Conservation (phyloP, 225 moss, liverwort and hornwort species). For the Lunularia cruciata region DNA sequence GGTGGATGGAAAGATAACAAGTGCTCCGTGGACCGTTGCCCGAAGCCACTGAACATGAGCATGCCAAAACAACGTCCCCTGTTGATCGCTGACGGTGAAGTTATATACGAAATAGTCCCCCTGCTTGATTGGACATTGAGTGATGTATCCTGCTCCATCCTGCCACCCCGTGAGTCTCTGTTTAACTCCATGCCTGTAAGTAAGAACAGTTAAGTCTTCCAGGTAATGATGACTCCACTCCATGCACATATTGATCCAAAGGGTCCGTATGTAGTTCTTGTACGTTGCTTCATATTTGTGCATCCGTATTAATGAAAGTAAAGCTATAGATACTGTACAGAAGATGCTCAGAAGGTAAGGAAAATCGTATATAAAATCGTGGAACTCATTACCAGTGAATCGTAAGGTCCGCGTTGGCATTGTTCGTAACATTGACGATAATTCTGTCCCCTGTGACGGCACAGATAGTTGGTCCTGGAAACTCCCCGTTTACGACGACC, state of each 20-base stretch:
- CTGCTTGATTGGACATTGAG: slow-evolving; percentile 37
- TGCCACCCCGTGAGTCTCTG: slow-evolving; percentile 37
- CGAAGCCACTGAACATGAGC: slow-evolving; percentile 46
- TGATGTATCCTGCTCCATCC: slow-evolving; percentile 41
- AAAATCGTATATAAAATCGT: no score
- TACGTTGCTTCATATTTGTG: no score
- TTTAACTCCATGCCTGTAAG: slow-evolving; percentile 42
- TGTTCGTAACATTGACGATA: slow-evolving; percentile 39
- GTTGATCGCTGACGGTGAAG: slow-evolving; percentile 36
- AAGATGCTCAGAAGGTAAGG: no score
- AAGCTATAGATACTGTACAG: no score
- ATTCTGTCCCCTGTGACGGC: slow-evolving; percentile 34
- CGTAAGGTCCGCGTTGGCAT: slow-evolving; percentile 24
- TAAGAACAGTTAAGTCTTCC: no score
- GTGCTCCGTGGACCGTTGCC: slow-evolving; percentile 36
- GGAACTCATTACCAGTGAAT: slow-evolving; percentile 37
- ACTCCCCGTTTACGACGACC: slow-evolving; percentile 28
- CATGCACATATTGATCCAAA: no score
- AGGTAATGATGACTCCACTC: no score
- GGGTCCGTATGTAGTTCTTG: no score
- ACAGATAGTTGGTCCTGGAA: slow-evolving; percentile 38
- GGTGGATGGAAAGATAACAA: slow-evolving; percentile 36
- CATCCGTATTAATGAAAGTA: no score
- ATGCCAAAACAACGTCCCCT: slow-evolving; percentile 44
- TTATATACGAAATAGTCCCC: slow-evolving; percentile 46